Evolutionary conservation across 2,329 filamentous ascomycete species (phyloP).

Genomic region (Helminthosporium solani): DNA sequence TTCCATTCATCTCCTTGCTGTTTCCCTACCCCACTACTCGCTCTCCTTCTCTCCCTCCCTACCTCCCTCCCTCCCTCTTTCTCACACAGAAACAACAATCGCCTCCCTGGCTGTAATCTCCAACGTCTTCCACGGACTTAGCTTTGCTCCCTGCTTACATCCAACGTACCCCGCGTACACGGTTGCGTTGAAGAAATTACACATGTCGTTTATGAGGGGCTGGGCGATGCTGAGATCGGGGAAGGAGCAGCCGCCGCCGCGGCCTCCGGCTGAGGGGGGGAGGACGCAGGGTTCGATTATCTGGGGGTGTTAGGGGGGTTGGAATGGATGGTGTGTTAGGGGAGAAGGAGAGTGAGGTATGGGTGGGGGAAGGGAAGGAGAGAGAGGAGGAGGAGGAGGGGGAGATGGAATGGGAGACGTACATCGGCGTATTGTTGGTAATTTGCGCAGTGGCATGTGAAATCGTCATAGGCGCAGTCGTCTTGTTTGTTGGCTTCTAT

Average conservation of each 20-base stretch:
- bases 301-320: no score
- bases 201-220: constrained; percentile 22
- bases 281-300: constrained; percentile 21
- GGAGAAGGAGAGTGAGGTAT: no score
- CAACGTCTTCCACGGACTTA: constrained; percentile 22
- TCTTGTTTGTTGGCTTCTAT: constrained; percentile 18
- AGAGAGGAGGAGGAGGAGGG: no score
- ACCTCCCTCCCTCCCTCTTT: neutral
- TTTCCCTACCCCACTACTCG: no score
- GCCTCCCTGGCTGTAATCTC: constrained; percentile 14
- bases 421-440: constrained; percentile 21
- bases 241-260: constrained; percentile 13
- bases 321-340: no score
- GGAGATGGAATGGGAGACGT: neutral
- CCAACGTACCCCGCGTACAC: constrained; percentile 17
- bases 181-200: constrained; percentile 29
- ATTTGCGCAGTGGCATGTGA: constrained; percentile 26
- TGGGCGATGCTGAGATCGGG: constrained; percentile 16
- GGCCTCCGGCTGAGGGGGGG: constrained; percentile 10
- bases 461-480: constrained; percentile 24
- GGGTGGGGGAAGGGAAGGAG: no score
- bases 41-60: neutral
- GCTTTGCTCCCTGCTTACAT: constrained; percentile 10
- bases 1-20: no score
- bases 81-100: neutral